Evolutionary conservation across 106 monocot species (phyloP).

Genomic region (Dioscorea alata): DNA sequence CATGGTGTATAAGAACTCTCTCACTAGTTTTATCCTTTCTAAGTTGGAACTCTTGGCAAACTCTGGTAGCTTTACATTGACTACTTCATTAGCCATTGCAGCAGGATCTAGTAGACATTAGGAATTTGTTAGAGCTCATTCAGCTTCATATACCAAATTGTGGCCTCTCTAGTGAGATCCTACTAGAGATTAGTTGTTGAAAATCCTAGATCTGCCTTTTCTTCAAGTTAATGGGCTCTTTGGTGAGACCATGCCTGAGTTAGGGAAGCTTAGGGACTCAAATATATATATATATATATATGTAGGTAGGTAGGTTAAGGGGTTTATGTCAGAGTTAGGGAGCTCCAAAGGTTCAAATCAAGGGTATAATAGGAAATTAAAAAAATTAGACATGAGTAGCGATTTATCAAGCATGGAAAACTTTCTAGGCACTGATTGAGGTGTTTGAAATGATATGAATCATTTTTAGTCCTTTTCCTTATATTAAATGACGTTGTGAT

Average conservation of each 20-base stretch:
- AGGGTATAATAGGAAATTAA: no score
- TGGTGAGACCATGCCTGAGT: conserved; percentile 44
- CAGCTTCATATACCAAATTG: conserved; percentile 75
- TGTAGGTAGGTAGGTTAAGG: no score
- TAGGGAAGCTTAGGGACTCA: conserved; percentile 49
- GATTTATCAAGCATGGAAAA: no score
- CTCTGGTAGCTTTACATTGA: conserved; percentile 69
- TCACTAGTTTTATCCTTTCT: conserved; percentile 49
- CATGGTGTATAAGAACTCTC: conserved; percentile 80
- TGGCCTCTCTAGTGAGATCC: conserved; percentile 66
- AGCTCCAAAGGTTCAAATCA: no score
- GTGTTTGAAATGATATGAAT: no score
- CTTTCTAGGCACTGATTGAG: no score
- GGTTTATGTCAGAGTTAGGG: no score
- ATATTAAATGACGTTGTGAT: no score
- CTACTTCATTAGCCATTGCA: conserved; percentile 63
- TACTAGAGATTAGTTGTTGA: conserved; percentile 46
- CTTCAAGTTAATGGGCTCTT: conserved; percentile 66
- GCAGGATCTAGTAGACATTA: conserved; percentile 69
- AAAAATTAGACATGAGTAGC: no score
- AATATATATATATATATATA: no score
- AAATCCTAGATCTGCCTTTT: conserved; percentile 67
- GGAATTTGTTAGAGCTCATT: conserved; percentile 48
- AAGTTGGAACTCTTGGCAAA: conserved; percentile 49
- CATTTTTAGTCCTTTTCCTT: no score